phyloP scores from a whole-genome alignment of 148 eudicot species.

The Arbutus unedo region DNA sequence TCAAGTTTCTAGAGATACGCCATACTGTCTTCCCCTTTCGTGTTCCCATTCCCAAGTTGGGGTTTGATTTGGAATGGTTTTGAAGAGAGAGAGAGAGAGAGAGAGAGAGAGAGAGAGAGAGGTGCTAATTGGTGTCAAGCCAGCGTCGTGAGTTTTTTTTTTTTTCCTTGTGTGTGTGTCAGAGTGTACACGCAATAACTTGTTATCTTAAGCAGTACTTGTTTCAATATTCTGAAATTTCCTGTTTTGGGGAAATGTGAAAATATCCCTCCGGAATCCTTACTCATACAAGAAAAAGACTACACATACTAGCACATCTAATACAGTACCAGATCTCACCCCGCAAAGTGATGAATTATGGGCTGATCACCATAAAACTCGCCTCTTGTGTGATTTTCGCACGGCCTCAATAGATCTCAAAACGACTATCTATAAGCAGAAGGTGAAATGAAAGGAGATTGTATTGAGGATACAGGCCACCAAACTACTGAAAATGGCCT shows the following conservation, averaged over 20 bases:
- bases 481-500: too few relatives aligned
- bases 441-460: too few relatives aligned
- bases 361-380: neutral
- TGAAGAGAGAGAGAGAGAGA: neutral
- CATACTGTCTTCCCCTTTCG: neutral
- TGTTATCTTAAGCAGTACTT: neutral
- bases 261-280: neutral
- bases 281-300: neutral
- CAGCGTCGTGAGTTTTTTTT: neutral
- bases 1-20: constrained; percentile 2
- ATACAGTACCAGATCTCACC: neutral
- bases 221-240: neutral
- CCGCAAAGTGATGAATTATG: neutral
- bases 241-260: neutral
- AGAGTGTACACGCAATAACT: neutral
- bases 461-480: too few relatives aligned
- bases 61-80: neutral
- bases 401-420: too few relatives aligned
- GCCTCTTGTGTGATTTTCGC: too few relatives aligned
- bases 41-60: neutral
- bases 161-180: neutral
- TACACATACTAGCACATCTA: neutral
- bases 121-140: neutral
- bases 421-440: too few relatives aligned
- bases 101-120: neutral